phyloP scores from a whole-genome alignment of 2,329 filamentous ascomycete species.

The Exophiala sp. region DNA sequence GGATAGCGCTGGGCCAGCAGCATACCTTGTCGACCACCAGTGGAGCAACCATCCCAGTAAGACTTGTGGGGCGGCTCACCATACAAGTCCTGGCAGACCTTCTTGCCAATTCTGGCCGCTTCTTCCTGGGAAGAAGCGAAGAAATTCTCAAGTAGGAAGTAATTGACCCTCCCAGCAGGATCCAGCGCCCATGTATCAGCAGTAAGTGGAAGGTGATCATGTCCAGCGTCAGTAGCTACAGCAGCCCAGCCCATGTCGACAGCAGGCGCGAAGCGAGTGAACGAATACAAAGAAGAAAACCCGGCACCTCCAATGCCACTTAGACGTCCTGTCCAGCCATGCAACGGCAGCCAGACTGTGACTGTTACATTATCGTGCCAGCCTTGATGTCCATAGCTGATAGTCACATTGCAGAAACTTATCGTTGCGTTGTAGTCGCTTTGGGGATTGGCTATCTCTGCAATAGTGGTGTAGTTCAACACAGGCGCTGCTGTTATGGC shows the following conservation, averaged over 20 bases:
- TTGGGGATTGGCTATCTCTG: too few species aligned
- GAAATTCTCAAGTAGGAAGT: slow-evolving; percentile 34
- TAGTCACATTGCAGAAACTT: slow-evolving; percentile 27
- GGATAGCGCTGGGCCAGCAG: slow-evolving; percentile 39
- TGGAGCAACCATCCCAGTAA: slow-evolving; percentile 59
- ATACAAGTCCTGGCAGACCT: slow-evolving; percentile 7
- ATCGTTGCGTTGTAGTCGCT: neutral
- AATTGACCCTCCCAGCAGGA: slow-evolving; percentile 33
- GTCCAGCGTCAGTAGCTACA: slow-evolving; percentile 24
- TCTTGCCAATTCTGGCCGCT: slow-evolving; percentile 30
- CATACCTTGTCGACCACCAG: slow-evolving; percentile 58
- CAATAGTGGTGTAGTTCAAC: too few species aligned
- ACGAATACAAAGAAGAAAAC: too few species aligned
- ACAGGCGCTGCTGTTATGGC: too few species aligned
- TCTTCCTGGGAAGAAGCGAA: slow-evolving; percentile 34
- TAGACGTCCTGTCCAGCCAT: slow-evolving; percentile 39
- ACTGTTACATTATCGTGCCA: slow-evolving; percentile 37
- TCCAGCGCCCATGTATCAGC: neutral
- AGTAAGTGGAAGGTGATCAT: neutral
- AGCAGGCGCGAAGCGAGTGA: slow-evolving; percentile 8
- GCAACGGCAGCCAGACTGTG: slow-evolving; percentile 35
- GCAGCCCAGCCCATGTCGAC: slow-evolving; percentile 18
- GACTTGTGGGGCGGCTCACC: neutral
- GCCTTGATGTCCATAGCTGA: slow-evolving; percentile 42
- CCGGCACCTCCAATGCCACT: slow-evolving; percentile 40